Evolutionary conservation across 1,284 basidiomycete species (phyloP).

Genomic region (Spongispora temasekensis): DNA sequence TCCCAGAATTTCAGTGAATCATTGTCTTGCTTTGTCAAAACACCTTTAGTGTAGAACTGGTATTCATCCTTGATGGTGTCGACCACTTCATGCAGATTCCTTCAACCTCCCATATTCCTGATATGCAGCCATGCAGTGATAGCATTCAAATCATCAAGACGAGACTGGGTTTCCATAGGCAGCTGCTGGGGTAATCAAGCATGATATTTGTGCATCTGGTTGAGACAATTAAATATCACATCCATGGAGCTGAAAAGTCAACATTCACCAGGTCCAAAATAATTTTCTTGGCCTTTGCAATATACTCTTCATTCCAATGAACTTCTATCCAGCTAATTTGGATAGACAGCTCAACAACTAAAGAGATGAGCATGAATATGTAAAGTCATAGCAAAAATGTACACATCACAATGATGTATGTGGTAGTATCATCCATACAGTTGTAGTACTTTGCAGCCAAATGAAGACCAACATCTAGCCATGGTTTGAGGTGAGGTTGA

Average conservation of each 20-base stretch:
- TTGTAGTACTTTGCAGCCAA: constrained; percentile 1
- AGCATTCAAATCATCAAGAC: background rate
- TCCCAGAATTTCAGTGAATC: background rate
- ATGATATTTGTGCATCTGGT: background rate
- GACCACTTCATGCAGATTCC: background rate
- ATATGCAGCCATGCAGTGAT: background rate
- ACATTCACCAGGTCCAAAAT: background rate
- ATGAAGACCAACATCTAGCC: background rate
- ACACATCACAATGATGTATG: constrained; percentile 1
- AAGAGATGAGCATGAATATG: background rate
- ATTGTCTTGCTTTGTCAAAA: background rate
- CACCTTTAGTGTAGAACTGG: background rate
- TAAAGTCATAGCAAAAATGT: background rate
- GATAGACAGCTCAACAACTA: background rate
- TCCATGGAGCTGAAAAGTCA: background rate
- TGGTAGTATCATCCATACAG: constrained; percentile 1
- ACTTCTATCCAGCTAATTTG: constrained; percentile 1
- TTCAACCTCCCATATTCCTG: background rate
- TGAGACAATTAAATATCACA: background rate
- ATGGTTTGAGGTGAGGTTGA: background rate
- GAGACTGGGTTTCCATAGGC: background rate
- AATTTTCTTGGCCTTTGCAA: background rate
- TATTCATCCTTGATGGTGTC: background rate
- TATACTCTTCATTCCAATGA: background rate
- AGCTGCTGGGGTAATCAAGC: background rate